These are phyloP conservation scores for Malus hybrid DNA, from an alignment of 331 rosid species.

Conservation along the genomic window DNA sequence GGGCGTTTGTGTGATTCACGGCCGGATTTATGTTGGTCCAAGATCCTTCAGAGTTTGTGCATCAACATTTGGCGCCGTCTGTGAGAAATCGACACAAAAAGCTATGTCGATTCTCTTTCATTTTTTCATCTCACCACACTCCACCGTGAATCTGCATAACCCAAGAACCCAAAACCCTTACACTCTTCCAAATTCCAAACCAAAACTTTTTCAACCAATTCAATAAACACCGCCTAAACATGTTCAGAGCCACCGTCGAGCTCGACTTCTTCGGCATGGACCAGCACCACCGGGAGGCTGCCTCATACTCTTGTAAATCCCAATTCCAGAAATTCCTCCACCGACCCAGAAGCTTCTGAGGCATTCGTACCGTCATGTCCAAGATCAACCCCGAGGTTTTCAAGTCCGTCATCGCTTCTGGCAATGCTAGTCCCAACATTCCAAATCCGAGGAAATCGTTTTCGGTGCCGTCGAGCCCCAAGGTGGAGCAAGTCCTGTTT, in stretches of 20 bases:
- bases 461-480: slow-evolving; percentile 27
- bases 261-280: slow-evolving; percentile 39
- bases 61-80: too few relatives aligned
- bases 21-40: too few relatives aligned
- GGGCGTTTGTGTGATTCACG: too few relatives aligned
- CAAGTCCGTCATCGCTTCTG: slow-evolving; percentile 29
- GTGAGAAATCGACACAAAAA: too few relatives aligned
- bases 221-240: neutral
- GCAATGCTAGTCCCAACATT: neutral
- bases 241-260: slow-evolving; percentile 26
- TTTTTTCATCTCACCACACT: too few relatives aligned
- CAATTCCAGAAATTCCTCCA: slow-evolving; percentile 40
- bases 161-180: neutral
- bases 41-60: too few relatives aligned
- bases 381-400: slow-evolving; percentile 34
- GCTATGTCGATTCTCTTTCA: too few relatives aligned
- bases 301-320: slow-evolving; percentile 12
- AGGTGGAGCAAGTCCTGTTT: neutral
- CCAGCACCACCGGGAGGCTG: neutral
- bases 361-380: slow-evolving; percentile 26
- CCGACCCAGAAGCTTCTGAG: slow-evolving; percentile 36
- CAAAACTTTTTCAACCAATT: neutral
- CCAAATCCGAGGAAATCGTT: neutral
- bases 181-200: neutral
- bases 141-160: too few relatives aligned